phyloP scores from a whole-genome alignment of 345 rosid genomes.

The Gossypium raimondii region DNA sequence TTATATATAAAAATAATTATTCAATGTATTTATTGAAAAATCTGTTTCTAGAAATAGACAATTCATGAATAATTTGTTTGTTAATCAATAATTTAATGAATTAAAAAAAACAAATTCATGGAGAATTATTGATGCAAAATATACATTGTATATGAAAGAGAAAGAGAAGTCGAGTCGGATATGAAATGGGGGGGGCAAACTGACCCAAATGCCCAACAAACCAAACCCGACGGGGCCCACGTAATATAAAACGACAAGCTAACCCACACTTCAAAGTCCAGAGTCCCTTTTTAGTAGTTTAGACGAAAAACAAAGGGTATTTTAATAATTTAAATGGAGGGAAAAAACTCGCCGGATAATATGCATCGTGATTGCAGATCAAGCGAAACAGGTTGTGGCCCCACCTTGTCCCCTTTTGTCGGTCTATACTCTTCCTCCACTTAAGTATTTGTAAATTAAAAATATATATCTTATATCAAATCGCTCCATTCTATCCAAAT shows the following conservation, averaged over 20 bases:
- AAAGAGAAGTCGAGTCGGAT: constrained; percentile 5
- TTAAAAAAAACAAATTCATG: not conserved
- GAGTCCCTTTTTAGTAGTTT: not conserved
- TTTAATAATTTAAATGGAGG: not conserved
- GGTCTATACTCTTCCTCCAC: not conserved
- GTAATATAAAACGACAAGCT: not conserved
- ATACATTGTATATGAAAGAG: not conserved
- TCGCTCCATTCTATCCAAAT: too few relatives aligned
- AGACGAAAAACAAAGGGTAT: not conserved
- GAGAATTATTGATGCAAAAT: not conserved
- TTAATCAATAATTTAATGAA: not conserved
- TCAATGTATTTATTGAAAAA: too few relatives aligned
- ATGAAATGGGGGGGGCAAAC: not conserved
- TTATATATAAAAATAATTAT: too few relatives aligned
- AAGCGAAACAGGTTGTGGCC: not conserved
- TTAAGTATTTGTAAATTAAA: not conserved
- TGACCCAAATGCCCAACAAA: constrained; percentile 9
- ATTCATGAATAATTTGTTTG: too few relatives aligned
- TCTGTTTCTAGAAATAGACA: too few relatives aligned
- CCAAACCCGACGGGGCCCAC: constrained; percentile 5
- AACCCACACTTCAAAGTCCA: not conserved
- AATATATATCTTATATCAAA: not conserved
- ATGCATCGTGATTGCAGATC: constrained; percentile 10
- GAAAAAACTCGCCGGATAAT: not conserved
- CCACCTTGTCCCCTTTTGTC: constrained; percentile 2